phyloP scores from a whole-genome alignment of 2,329 filamentous ascomycete species.

The Penicillium sp. region DNA sequence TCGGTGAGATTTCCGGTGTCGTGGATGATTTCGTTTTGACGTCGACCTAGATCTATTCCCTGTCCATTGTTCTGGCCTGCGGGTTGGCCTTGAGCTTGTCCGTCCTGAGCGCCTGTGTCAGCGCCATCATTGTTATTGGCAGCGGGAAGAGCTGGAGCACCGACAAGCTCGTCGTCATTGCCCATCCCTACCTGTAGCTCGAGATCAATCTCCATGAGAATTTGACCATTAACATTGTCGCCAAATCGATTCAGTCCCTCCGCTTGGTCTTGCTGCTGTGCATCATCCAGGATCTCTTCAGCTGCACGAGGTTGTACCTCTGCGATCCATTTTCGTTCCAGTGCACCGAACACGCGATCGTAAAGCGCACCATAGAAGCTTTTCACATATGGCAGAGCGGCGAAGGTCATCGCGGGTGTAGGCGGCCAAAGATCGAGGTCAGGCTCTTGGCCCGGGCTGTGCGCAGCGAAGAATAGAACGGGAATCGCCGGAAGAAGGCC shows the following conservation, averaged over 20 bases:
- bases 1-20: constrained; percentile 59
- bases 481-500: constrained; percentile 64
- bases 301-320: constrained; percentile 61
- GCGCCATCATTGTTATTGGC: constrained; percentile 21
- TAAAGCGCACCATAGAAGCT: constrained; percentile 65
- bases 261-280: constrained; percentile 35
- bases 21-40: constrained; percentile 52
- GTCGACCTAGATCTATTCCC: constrained; percentile 34
- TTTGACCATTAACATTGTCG: constrained; percentile 40
- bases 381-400: constrained; percentile 65
- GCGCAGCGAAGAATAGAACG: constrained; percentile 55
- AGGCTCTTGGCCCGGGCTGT: constrained; percentile 45
- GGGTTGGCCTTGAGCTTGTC: constrained; percentile 24
- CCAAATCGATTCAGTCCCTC: constrained; percentile 29
- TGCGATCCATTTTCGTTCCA: constrained; percentile 62
- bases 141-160: constrained; percentile 27
- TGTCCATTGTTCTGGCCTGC: constrained; percentile 25
- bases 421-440: constrained; percentile 66
- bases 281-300: constrained; percentile 38
- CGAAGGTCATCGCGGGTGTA: constrained; percentile 65
- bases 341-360: constrained; percentile 57
- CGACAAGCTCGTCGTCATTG: constrained; percentile 42
- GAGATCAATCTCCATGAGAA: constrained; percentile 52
- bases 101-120: constrained; percentile 30
- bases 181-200: constrained; percentile 54